Percentiles rank a stretch among this genome's conserved stretches.
Conservation (phyloP, 2,329 filamentous ascomycete genomes). For the Colletotrichum lentis region DNA sequence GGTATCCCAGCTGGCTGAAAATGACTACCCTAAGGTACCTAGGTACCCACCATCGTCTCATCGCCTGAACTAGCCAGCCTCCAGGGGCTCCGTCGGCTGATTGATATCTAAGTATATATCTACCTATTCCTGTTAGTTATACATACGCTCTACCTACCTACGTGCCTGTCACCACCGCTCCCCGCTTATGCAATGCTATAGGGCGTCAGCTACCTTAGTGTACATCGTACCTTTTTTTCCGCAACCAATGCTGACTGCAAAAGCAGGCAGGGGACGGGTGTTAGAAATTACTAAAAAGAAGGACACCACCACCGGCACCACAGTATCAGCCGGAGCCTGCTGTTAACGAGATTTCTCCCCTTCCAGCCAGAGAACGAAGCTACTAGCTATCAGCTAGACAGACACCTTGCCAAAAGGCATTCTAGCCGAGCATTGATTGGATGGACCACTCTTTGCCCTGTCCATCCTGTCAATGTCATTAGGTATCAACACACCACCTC, state of each 20-base stretch:
- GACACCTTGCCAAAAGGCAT: not conserved
- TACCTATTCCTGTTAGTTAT: too few relatives aligned
- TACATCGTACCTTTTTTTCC: too few relatives aligned
- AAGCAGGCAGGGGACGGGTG: not conserved
- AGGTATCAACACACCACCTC: not conserved
- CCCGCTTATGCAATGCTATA: constrained; percentile 34
- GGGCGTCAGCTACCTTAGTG: constrained; percentile 25
- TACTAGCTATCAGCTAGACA: not conserved
- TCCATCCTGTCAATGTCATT: constrained; percentile 11
- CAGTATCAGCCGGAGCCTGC: not conserved
- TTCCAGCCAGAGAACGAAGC: not conserved
- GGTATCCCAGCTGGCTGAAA: constrained; percentile 25
- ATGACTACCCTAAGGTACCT: not conserved
- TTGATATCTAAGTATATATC: too few relatives aligned
- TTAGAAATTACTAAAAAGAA: not conserved
- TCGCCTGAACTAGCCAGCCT: constrained; percentile 19
- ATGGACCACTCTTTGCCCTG: constrained; percentile 8
- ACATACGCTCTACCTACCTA: too few relatives aligned
- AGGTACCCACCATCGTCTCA: constrained; percentile 11
- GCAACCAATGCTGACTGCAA: constrained; percentile 5
- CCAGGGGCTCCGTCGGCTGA: not conserved
- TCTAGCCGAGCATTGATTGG: not conserved
- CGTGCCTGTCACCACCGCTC: too few relatives aligned
- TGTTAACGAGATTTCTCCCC: not conserved
- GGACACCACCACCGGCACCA: not conserved